A percentile compares a stretch with the other conserved stretches of the same genome.
phyloP scores from a whole-genome alignment of 2,329 filamentous ascomycete species.

The Ophiostoma novo-ulmi region DNA sequence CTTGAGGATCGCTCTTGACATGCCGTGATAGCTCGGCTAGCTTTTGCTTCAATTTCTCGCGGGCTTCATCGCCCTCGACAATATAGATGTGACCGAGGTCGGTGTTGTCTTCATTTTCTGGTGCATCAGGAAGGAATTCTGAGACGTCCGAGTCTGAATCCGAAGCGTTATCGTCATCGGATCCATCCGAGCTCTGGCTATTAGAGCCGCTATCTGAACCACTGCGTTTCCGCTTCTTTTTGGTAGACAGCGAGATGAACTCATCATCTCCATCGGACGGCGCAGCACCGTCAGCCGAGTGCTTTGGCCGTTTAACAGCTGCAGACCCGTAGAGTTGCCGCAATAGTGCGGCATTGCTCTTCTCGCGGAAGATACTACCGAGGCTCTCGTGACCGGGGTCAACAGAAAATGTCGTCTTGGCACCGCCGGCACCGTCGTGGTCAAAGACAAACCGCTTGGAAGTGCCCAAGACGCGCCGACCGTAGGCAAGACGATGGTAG shows the following conservation, averaged over 20 bases:
- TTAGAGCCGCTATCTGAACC: background rate
- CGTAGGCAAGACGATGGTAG: constrained; percentile 65
- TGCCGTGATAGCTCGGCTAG: constrained; percentile 50
- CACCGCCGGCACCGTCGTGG: constrained; percentile 44
- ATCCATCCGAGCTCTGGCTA: background rate
- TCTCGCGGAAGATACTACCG: constrained; percentile 38
- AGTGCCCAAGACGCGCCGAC: constrained; percentile 67
- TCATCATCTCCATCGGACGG: background rate
- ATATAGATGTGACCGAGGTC: constrained; percentile 30
- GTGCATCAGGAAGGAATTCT: background rate
- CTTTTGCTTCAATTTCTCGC: constrained; percentile 18
- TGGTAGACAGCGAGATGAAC: constrained; percentile 11
- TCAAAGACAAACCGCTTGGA: constrained; percentile 59
- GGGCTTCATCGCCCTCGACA: constrained; percentile 23
- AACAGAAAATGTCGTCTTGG: constrained; percentile 52
- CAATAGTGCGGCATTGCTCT: background rate
- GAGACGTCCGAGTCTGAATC: background rate
- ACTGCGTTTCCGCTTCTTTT: constrained; percentile 5
- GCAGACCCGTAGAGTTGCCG: background rate
- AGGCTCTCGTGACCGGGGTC: constrained; percentile 42
- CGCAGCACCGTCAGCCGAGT: background rate
- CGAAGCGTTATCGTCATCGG: background rate
- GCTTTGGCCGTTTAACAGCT: background rate
- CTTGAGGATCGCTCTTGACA: constrained; percentile 60
- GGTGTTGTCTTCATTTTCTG: constrained; percentile 31